phyloP scores from a whole-genome alignment of 805 yeast genomes.

The Allodekkera sacchari region DNA sequence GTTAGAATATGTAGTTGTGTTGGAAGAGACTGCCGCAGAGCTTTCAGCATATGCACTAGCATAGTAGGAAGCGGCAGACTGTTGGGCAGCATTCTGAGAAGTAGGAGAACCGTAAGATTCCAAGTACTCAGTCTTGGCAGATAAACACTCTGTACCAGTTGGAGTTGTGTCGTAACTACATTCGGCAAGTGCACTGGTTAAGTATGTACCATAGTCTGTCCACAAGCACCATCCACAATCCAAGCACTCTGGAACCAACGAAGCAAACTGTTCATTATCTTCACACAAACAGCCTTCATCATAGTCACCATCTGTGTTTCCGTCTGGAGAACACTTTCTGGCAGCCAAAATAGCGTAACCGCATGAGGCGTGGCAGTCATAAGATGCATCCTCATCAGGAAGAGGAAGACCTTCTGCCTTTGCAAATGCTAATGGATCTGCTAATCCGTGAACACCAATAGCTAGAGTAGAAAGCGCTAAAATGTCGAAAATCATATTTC shows the following conservation, averaged over 20 bases:
- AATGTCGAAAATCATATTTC: too few relatives aligned
- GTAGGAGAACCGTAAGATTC: not conserved
- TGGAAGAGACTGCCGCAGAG: too few relatives aligned
- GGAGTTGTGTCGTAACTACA: conserved; percentile 24
- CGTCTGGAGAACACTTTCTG: conserved; percentile 20
- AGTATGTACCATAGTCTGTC: conserved; percentile 24
- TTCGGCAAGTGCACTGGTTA: conserved; percentile 20
- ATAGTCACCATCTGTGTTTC: conserved; percentile 20
- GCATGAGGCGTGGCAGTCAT: conserved; percentile 26
- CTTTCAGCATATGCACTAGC: conserved; percentile 3
- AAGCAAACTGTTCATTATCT: conserved; percentile 16
- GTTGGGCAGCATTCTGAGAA: not conserved
- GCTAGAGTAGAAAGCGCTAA: too few relatives aligned
- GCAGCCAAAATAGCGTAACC: conserved; percentile 27
- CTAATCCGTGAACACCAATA: too few relatives aligned
- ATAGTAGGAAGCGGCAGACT: conserved; percentile 1
- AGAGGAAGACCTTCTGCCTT: conserved; percentile 15
- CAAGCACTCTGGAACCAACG: conserved; percentile 22
- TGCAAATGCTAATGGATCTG: conserved; percentile 20
- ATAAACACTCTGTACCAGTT: conserved; percentile 23
- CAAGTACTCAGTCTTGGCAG: conserved; percentile 1
- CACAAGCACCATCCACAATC: conserved; percentile 33
- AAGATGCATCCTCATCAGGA: conserved; percentile 22
- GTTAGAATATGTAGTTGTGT: too few relatives aligned
- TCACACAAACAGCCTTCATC: conserved; percentile 24